These are phyloP conservation scores for Hordeum marinum DNA, from an alignment of 176 grass and related monocot genomes.

Conservation along the genomic window DNA sequence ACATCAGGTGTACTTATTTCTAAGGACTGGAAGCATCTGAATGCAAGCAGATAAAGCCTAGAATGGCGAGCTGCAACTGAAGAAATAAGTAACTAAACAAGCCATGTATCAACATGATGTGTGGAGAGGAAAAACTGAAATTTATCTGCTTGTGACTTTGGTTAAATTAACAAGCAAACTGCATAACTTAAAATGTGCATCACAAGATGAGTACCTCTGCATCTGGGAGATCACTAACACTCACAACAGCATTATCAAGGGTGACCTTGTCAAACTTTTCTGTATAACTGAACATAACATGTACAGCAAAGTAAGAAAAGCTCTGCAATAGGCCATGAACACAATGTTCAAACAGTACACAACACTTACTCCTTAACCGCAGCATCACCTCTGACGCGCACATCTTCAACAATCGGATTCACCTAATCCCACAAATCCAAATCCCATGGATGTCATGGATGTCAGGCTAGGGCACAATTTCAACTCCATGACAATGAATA, in stretches of 20 bases:
- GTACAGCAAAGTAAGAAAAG: neutral
- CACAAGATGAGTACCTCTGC: constrained; percentile 50
- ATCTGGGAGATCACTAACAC: constrained; percentile 60
- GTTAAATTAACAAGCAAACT: neutral
- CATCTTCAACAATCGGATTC: constrained; percentile 89
- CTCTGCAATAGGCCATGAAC: neutral
- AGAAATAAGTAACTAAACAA: neutral
- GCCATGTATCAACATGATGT: neutral
- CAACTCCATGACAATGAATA: neutral
- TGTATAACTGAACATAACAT: constrained; percentile 65
- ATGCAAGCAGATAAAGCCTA: neutral
- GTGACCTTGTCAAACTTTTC: constrained; percentile 81
- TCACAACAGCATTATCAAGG: constrained; percentile 55
- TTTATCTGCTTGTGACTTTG: neutral
- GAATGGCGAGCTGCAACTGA: neutral
- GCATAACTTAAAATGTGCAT: neutral
- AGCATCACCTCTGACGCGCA: constrained; percentile 68
- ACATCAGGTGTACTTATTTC: neutral
- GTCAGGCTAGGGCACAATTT: neutral
- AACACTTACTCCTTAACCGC: constrained; percentile 75
- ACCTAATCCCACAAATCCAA: constrained; percentile 41
- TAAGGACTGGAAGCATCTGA: neutral
- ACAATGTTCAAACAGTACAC: neutral
- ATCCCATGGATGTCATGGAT: neutral
- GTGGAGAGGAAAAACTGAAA: neutral